A percentile compares a stretch with the other conserved stretches of the same genome.
Conservation (phyloP, 139 green algal genomes). For the Trebouxia sp. region DNA sequence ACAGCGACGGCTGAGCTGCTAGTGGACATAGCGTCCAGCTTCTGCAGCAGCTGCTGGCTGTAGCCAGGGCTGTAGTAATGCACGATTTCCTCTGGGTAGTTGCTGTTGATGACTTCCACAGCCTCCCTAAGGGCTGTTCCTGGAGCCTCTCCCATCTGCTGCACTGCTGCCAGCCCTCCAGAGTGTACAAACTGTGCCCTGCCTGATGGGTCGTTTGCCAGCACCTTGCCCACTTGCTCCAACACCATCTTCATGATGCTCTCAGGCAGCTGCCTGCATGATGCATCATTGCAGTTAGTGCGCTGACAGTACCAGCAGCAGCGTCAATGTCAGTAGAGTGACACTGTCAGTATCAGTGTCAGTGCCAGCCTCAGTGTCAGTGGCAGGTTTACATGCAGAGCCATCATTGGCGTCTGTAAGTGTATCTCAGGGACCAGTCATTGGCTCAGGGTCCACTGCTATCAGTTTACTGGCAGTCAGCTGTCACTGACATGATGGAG, state of each 20-base stretch:
- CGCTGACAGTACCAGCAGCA: no score
- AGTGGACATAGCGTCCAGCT: slow-evolving; percentile 63
- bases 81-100: slow-evolving; percentile 80
- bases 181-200: slow-evolving; percentile 80
- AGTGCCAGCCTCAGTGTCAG: no score
- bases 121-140: slow-evolving; percentile 75
- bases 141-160: slow-evolving; percentile 73
- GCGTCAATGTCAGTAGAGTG: no score
- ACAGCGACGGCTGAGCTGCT: slow-evolving; percentile 28
- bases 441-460: no score
- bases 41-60: slow-evolving; percentile 75
- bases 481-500: no score
- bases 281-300: no score
- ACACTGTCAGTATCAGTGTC: no score
- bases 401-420: no score
- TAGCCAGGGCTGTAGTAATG: slow-evolving; percentile 86
- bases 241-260: slow-evolving; percentile 82
- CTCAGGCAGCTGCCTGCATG: slow-evolving; percentile 58
- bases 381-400: no score
- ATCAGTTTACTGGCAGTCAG: no score
- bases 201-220: slow-evolving; percentile 75
- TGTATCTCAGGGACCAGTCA: no score
- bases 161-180: slow-evolving; percentile 81
- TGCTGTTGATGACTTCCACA: slow-evolving; percentile 86
- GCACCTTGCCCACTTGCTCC: slow-evolving; percentile 77